Conservation (phyloP, 2,329 filamentous ascomycete genomes). For the Penicillium sp. region DNA sequence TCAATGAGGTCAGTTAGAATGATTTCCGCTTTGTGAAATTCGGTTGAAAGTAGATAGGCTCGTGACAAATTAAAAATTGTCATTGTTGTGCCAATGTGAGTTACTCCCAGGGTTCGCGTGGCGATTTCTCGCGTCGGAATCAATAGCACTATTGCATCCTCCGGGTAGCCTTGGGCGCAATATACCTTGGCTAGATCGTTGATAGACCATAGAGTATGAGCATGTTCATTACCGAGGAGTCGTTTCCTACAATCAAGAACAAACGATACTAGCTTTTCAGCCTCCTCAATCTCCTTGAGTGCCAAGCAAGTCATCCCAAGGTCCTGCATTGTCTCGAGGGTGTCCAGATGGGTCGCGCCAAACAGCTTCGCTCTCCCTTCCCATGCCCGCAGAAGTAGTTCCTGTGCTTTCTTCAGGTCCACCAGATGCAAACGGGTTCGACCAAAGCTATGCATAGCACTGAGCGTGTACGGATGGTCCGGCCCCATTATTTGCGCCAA, state of each 20-base stretch:
- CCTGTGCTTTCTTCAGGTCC: slow-evolving; percentile 12
- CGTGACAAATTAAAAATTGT: slow-evolving; percentile 19
- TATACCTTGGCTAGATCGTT: slow-evolving; percentile 34
- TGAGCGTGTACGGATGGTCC: slow-evolving; percentile 28
- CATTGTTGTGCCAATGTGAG: slow-evolving; percentile 21
- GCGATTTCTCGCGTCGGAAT: slow-evolving; percentile 12
- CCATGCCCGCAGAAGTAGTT: slow-evolving; percentile 17
- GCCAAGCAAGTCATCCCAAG: slow-evolving; percentile 16
- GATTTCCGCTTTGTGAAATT: slow-evolving; percentile 14
- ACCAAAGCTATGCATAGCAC: slow-evolving; percentile 13
- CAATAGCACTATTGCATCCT: slow-evolving; percentile 26
- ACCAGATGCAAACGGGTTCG: slow-evolving; percentile 3
- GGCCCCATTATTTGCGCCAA: slow-evolving; percentile 21
- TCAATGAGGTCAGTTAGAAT: slow-evolving; percentile 18
- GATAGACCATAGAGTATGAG: slow-evolving; percentile 35
- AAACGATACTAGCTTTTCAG: slow-evolving; percentile 15
- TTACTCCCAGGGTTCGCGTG: slow-evolving; percentile 14
- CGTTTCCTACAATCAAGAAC: slow-evolving; percentile 19
- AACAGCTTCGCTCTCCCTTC: slow-evolving; percentile 17
- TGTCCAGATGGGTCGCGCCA: slow-evolving; percentile 22
- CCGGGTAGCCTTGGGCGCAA: slow-evolving; percentile 25
- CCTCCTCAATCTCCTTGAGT: slow-evolving; percentile 13
- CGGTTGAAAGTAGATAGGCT: slow-evolving; percentile 13
- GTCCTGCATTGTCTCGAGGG: slow-evolving; percentile 19
- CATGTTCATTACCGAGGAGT: slow-evolving; percentile 32